Percentiles rank a stretch among this genome's conserved stretches.
Conservation (phyloP, 2,329 filamentous ascomycete genomes). For the Diaporthe sp. region DNA sequence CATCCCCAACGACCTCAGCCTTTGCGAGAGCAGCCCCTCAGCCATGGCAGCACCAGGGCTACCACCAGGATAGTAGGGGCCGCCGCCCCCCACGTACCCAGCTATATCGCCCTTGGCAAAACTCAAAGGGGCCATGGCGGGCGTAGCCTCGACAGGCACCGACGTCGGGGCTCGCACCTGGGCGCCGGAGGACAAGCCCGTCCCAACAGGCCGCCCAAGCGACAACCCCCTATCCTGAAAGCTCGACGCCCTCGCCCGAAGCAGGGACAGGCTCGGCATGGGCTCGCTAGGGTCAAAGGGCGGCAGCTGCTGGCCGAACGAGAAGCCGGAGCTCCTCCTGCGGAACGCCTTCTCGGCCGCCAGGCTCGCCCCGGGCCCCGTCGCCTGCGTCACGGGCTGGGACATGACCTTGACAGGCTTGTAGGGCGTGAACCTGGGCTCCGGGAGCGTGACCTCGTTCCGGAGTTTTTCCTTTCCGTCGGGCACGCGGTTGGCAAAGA, state of each 20-base stretch:
- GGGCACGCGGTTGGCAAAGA: conserved; percentile 95
- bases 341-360: conserved; percentile 69
- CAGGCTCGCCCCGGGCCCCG: conserved; percentile 56
- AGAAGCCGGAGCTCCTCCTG: conserved; percentile 66
- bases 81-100: conserved; percentile 69
- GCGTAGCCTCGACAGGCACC: neutral
- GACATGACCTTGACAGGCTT: conserved; percentile 72
- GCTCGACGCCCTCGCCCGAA: conserved; percentile 9
- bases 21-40: conserved; percentile 77
- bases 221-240: conserved; percentile 21
- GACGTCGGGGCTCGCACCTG: neutral
- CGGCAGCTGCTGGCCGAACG: conserved; percentile 42
- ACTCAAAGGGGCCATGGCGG: conserved; percentile 39
- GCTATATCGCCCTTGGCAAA: conserved; percentile 44
- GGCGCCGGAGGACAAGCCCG: neutral
- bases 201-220: neutral
- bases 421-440: conserved; percentile 87
- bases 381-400: conserved; percentile 39
- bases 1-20: conserved; percentile 71
- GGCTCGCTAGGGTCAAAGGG: conserved; percentile 26
- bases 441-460: conserved; percentile 90
- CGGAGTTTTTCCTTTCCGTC: conserved; percentile 93
- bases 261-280: conserved; percentile 23
- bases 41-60: conserved; percentile 50
- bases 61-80: conserved; percentile 57